Base-by-base conservation (phyloP, 495 filamentous ascomycete genomes). In the Gamarada debralockiae region DNA sequence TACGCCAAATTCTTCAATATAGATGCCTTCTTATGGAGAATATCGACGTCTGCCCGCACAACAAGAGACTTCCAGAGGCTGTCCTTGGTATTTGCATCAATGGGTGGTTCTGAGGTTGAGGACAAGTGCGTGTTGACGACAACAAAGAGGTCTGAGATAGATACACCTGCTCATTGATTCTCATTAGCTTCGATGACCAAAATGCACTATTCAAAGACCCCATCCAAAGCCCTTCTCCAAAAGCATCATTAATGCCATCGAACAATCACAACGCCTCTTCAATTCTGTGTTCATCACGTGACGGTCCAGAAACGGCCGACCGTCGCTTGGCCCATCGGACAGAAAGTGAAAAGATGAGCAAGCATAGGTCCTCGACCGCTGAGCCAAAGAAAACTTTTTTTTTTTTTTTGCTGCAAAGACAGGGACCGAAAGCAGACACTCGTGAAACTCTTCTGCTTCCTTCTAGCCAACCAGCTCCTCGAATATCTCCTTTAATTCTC, bases 111-210 rank as follows among this genome's bases (percentile, higher is more conserved):
- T 9, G 9, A n/a, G 33, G 15, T 18, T 14, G 33, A 22, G 15
- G 40, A 43, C 21, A 51, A 39, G 20, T 10, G 14, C 3, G 14
- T 36, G 17, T 44, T 29, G n/a, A 51, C 4, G 2, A 14, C 3
- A 3, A 38, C 25, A 23, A 59, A 50, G 14, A 59, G 45, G 9
- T 14, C 21, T 18, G 45, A 27, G 24, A 59, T 48, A 12, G 52
- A 55, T 13, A 59, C 18, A 5, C 51, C 56, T 59, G 25, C 10
- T 50, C 22, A 14, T n/a, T 17, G 20, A 14, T 51, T 14, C 13
- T 38, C 3, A n/a, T n/a, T 15, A 20, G 24, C 18, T 9, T 45
- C 36, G 13, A 14, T 14, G 29, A 34, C 31, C 31, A 34, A 34
- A 34, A 34, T 8, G n/a, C 8, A 34, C 31, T 8, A 34, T 8